Evolutionary conservation across 169 alveolate species (phyloP).

Genomic region (Eimeria sp.): DNA sequence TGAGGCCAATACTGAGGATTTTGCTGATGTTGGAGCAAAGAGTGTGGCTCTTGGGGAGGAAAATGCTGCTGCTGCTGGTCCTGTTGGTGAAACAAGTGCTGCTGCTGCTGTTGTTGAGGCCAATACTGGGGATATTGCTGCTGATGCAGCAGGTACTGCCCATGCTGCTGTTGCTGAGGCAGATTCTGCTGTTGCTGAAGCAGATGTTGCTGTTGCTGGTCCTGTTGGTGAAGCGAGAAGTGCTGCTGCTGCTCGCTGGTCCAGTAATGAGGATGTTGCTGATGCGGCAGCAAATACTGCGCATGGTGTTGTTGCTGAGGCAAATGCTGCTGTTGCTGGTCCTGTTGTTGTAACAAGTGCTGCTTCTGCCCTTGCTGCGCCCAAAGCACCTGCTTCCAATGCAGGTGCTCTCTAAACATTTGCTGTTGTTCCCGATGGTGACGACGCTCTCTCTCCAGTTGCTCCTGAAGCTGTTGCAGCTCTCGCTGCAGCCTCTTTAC

Average conservation of each 20-base stretch:
- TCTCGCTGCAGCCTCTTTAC: neutral
- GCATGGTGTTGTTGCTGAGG: too few species aligned
- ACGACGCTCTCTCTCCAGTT: neutral
- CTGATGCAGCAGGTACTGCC: too few species aligned
- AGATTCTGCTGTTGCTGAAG: neutral
- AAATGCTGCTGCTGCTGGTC: neutral
- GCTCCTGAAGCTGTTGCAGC: conserved; percentile 11
- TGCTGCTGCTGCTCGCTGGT: too few species aligned
- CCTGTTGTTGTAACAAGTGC: too few species aligned
- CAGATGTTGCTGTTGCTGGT: neutral
- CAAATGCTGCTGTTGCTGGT: neutral
- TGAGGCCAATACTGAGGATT: neutral
- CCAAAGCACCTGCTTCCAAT: neutral
- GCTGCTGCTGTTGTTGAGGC: too few species aligned
- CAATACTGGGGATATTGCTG: too few species aligned
- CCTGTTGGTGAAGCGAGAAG: too few species aligned
- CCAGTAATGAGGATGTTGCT: too few species aligned
- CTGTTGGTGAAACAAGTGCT: too few species aligned
- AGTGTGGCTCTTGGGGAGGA: neutral
- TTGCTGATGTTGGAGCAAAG: neutral
- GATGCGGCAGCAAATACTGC: too few species aligned
- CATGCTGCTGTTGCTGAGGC: too few species aligned
- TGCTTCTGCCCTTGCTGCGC: too few species aligned
- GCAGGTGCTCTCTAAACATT: neutral
- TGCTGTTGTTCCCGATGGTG: neutral